phyloP scores from a whole-genome alignment of 306 rosid genomes.

The Alnus rubra region DNA sequence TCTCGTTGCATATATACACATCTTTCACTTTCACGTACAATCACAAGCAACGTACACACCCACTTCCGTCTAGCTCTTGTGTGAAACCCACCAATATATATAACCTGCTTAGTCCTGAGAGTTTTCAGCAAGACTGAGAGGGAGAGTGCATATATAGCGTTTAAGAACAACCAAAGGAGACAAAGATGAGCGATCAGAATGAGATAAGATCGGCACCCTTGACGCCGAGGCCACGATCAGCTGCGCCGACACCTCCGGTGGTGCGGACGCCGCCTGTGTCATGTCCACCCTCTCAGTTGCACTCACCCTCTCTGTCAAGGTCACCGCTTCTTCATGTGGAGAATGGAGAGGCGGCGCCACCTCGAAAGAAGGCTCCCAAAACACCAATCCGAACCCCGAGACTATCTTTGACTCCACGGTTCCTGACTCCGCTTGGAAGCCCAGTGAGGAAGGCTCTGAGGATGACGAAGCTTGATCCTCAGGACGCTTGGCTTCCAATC shows the following conservation, averaged over 20 bases:
- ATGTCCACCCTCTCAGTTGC: conserved; percentile 70
- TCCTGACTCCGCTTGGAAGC: conserved; percentile 49
- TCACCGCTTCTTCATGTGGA: conserved; percentile 47
- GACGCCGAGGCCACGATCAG: conserved; percentile 50
- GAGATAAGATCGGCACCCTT: conserved; percentile 71
- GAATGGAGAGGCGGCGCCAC: conserved; percentile 22
- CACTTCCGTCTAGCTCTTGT: no score
- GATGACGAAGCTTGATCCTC: conserved; percentile 54
- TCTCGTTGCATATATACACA: not conserved
- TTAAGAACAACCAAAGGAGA: not conserved
- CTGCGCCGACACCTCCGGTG: conserved; percentile 28
- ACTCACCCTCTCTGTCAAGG: conserved; percentile 52
- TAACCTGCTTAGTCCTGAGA: not conserved
- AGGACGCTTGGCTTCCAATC: conserved; percentile 70
- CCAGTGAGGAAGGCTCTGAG: conserved; percentile 49
- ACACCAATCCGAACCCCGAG: conserved; percentile 43
- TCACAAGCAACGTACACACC: no score
- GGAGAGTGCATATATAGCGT: not conserved
- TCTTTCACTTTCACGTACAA: not conserved
- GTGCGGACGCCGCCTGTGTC: conserved; percentile 44
- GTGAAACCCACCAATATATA: conserved; percentile 9
- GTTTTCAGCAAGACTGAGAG: conserved; percentile 10
- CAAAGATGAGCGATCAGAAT: conserved; percentile 44
- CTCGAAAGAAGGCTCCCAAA: conserved; percentile 47
- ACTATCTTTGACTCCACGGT: conserved; percentile 44